Evolutionary conservation across 2,329 filamentous ascomycete species (phyloP).

Genomic region (Neofusicoccum ribis): DNA sequence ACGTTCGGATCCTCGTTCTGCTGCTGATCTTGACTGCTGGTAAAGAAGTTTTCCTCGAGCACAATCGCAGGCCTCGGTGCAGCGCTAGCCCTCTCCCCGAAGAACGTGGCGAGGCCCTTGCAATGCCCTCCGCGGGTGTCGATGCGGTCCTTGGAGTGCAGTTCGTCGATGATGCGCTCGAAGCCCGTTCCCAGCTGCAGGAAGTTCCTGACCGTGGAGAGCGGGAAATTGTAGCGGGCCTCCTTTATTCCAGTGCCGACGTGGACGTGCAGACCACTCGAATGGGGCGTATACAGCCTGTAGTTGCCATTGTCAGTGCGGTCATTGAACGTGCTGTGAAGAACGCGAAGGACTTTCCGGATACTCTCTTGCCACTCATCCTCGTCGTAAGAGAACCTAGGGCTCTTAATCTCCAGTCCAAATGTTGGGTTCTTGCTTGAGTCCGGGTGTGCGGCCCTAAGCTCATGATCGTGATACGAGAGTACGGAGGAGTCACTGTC

Average conservation of each 20-base stretch:
- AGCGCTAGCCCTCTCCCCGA: neutral
- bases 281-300: neutral
- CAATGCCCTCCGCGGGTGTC: neutral
- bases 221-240: slow-evolving; percentile 20
- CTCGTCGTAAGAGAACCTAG: neutral
- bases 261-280: slow-evolving; percentile 33
- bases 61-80: neutral
- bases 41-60: neutral
- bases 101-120: neutral
- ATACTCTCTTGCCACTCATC: neutral
- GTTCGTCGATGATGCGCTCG: slow-evolving; percentile 28
- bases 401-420: neutral
- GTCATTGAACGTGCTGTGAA: neutral
- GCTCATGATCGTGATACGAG: neutral
- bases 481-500: neutral
- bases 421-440: neutral
- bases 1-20: no score
- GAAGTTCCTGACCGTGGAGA: slow-evolving; percentile 31
- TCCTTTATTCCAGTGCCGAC: slow-evolving; percentile 29
- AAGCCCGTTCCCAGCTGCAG: slow-evolving; percentile 28
- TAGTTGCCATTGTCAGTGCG: neutral
- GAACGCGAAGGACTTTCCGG: neutral
- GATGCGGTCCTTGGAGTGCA: slow-evolving; percentile 27
- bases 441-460: neutral
- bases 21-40: no score